Evolutionary conservation across 257 asterid genomes (phyloP), one percentile per base, ranked within the genome.

Genomic region (Handroanthus guayacan): DNA sequence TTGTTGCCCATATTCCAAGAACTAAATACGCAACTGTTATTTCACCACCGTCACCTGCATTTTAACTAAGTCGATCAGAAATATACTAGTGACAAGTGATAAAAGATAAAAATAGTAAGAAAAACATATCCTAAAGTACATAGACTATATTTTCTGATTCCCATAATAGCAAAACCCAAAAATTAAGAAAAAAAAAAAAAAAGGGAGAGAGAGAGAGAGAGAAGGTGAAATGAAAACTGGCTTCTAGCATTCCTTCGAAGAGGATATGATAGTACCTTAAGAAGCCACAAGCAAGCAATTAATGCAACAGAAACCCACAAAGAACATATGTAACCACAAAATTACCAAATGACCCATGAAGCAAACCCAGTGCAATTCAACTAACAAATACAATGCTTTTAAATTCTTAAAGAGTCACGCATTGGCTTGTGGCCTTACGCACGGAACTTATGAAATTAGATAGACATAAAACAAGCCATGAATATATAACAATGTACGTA

Each of bases 1-100:
- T 86, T 61, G 88, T 86, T 9, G 97, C 71, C 99, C 98, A 95
- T 55, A 95, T 76, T 4, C 99, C 99, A 67, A 92, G 99, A 69
- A 81, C 84, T 72, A 95, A 36, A 86, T 90, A 87, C 10, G 94
- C 3, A n/a, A 77, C 18, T 2, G 98, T 95, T 78, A 95, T 75
- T 82, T 95, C 99, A 57, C 98, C 99, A 56, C 81, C 82, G 75
- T 87, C 97, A 73, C 97, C 99, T 95, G 90, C 74, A 74, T 13
- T 75, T 71, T 63, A 47, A 54, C 2, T 9, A 57, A 17, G 51
- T 62, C 11, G 25, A 61, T 77, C 39, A 43, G 37, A 78, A 67
- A 54, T 39, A 50, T 43, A 58, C 69, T 36, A 56, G 37, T 8
- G 9, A 37, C 12, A 43, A 47, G n/a, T 37, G 38, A 67, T 45